phyloP scores from a whole-genome alignment of 208 protist genomes.

The Crithidia brevicula region DNA sequence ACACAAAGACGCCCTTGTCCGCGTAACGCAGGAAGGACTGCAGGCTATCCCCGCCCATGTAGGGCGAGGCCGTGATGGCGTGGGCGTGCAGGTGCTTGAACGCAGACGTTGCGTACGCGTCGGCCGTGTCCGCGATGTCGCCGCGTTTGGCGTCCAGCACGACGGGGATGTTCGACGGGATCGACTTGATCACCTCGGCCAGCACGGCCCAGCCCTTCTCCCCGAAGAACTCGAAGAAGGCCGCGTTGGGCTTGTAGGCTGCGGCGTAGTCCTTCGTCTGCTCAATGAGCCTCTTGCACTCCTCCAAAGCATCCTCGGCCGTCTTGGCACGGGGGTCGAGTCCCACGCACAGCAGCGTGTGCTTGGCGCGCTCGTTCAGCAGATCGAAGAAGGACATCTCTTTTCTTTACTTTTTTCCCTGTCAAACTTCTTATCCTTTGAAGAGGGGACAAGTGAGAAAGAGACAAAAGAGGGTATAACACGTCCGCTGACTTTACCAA shows the following conservation, averaged over 20 bases:
- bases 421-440: no score
- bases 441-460: no score
- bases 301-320: constrained; percentile 54
- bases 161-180: constrained; percentile 81
- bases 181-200: constrained; percentile 56
- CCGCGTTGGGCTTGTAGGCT: constrained; percentile 90
- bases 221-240: constrained; percentile 89
- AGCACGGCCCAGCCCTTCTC: constrained; percentile 75
- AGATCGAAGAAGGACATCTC: constrained; percentile 77
- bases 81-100: constrained; percentile 80
- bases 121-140: constrained; percentile 87
- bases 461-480: no score
- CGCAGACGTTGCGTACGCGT: constrained; percentile 84
- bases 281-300: constrained; percentile 84
- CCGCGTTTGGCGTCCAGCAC: constrained; percentile 90
- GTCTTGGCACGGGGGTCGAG: constrained; percentile 81
- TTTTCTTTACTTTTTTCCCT: no score
- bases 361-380: constrained; percentile 80
- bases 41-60: constrained; percentile 89
- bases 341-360: constrained; percentile 84
- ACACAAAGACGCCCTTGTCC: constrained; percentile 81
- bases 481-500: no score
- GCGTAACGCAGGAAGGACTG: constrained; percentile 79
- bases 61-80: constrained; percentile 87
- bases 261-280: constrained; percentile 82